Evolutionary conservation across 1,139 yeast genomes (phyloP).

Genomic region (Groenewaldozyma sp.): DNA sequence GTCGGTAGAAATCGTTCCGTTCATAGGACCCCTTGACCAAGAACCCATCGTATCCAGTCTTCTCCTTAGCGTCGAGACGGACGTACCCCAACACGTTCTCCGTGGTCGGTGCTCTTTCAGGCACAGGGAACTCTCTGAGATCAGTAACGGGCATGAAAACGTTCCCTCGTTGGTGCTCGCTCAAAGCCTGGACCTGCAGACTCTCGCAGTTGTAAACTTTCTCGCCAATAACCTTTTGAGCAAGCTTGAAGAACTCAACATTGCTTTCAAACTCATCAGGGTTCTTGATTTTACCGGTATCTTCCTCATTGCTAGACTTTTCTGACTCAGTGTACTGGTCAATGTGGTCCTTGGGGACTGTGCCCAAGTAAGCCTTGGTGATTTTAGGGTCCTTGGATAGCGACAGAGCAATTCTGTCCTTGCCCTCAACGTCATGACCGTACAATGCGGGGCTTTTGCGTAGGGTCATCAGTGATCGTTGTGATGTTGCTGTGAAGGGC

Average conservation of each 20-base stretch:
- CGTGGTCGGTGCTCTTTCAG: conserved; percentile 62
- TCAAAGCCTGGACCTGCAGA: conserved; percentile 37
- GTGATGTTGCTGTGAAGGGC: no score
- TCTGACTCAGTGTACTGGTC: background rate
- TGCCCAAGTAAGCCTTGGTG: background rate
- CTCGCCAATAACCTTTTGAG: conserved; percentile 27
- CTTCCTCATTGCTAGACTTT: background rate
- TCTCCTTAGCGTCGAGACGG: conserved; percentile 35
- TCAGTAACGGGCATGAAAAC: conserved; percentile 67
- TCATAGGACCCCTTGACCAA: conserved; percentile 52
- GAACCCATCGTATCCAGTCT: conserved; percentile 23
- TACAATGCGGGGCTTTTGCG: background rate
- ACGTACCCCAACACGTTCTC: conserved; percentile 69
- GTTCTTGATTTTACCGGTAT: conserved; percentile 5
- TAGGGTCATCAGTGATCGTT: background rate
- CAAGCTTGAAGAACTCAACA: conserved; percentile 18
- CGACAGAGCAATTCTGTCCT: background rate
- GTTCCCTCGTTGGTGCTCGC: conserved; percentile 33
- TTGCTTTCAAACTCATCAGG: conserved; percentile 13
- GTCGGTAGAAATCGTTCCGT: conserved; percentile 49
- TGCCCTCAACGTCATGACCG: background rate
- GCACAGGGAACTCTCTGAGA: conserved; percentile 54
- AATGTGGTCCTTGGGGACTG: background rate
- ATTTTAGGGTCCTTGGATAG: background rate
- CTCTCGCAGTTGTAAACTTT: conserved; percentile 40